Evolutionary conservation across 768 basidiomycete species (phyloP).

Genomic region (Mrakia frigida): DNA sequence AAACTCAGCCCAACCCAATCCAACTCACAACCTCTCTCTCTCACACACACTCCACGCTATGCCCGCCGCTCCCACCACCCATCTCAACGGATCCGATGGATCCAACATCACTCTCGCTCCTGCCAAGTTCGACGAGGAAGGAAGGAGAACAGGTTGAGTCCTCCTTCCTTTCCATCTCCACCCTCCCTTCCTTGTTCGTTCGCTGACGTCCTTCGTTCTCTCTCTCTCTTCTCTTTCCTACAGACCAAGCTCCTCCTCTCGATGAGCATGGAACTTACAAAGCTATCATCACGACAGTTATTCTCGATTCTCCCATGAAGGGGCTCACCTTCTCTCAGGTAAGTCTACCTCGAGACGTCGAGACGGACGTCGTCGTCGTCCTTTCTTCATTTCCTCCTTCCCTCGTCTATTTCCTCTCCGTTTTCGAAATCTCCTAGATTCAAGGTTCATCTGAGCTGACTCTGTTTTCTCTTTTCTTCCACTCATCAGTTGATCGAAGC

Average conservation of each 20-base stretch:
- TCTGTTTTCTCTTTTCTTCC: neutral
- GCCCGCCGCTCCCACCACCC: neutral
- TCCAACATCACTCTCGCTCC: neutral
- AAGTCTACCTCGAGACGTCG: neutral
- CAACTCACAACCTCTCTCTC: neutral
- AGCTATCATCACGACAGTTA: neutral
- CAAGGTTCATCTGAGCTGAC: neutral
- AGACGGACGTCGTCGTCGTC: too few species aligned
- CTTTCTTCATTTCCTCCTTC: neutral
- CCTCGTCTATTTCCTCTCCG: neutral
- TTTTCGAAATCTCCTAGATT: too few species aligned
- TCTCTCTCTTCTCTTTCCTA: neutral
- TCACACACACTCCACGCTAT: neutral
- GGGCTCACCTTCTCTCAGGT: neutral
- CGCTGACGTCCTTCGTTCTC: neutral
- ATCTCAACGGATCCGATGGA: neutral
- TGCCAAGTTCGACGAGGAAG: neutral
- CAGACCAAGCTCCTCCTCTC: neutral
- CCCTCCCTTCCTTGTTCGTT: neutral
- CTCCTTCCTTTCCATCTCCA: too few species aligned
- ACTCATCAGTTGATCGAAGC: neutral
- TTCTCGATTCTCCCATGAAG: neutral
- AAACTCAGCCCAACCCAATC: too few species aligned
- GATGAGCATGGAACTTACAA: neutral
- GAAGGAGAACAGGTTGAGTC: neutral